phyloP scores from a whole-genome alignment of 2,329 filamentous ascomycete species.

The Arthrobotrys iridis region DNA sequence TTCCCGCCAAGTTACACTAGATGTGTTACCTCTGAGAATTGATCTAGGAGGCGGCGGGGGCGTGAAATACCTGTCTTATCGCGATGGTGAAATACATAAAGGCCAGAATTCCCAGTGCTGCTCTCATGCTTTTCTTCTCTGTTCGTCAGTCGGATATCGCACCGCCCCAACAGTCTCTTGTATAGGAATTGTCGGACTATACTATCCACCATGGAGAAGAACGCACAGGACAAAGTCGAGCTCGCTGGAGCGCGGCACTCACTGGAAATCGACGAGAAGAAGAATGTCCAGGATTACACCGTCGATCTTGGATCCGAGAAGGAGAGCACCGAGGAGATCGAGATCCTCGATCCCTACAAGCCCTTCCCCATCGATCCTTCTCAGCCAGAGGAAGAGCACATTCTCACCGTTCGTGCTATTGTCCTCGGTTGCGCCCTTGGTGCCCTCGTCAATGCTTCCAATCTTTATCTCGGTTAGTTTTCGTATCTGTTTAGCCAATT shows the following conservation, averaged over 20 bases:
- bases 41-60: conserved; percentile 22
- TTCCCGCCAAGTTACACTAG: conserved; percentile 39
- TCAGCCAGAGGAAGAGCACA: conserved; percentile 63
- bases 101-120: neutral
- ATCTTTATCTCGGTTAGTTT: conserved; percentile 68
- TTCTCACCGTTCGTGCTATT: conserved; percentile 69
- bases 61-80: conserved; percentile 17
- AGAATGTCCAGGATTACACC: conserved; percentile 30
- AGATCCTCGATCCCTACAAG: conserved; percentile 56
- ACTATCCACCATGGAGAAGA: conserved; percentile 43
- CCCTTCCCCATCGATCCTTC: conserved; percentile 63
- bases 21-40: conserved; percentile 21
- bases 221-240: conserved; percentile 45
- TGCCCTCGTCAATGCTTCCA: conserved; percentile 71
- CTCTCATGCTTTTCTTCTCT: conserved; percentile 14
- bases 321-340: conserved; percentile 27
- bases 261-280: conserved; percentile 49
- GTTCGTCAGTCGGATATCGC: conserved; percentile 29
- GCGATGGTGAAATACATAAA: conserved; percentile 48
- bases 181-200: conserved; percentile 27
- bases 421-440: conserved; percentile 69
- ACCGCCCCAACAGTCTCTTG: conserved; percentile 21
- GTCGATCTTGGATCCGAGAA: conserved; percentile 43
- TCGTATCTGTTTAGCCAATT: conserved; percentile 12
- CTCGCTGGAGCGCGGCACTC: conserved; percentile 1